A percentile compares a stretch with the other conserved stretches of the same genome.
These are phyloP conservation scores for Graphilbum ipis-grandicollis DNA, from an alignment of 2,329 filamentous ascomycete genomes.

Conservation along the genomic window DNA sequence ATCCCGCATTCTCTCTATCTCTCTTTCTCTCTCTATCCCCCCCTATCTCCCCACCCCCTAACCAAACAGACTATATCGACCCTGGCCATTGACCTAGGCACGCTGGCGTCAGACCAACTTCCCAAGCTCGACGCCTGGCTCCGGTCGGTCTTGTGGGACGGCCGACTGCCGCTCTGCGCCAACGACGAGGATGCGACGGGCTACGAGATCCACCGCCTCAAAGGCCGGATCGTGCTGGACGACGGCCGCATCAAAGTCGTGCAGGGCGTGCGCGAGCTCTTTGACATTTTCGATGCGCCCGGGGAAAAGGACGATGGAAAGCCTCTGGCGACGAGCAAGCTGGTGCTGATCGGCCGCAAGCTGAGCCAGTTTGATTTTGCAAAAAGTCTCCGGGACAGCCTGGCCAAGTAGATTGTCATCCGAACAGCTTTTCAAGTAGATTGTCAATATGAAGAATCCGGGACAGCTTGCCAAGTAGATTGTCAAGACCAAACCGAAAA, in stretches of 20 bases:
- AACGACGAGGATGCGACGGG: conserved; percentile 4
- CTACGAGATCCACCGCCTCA: conserved; percentile 78
- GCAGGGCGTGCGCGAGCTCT: conserved; percentile 84
- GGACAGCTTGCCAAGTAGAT: too few relatives aligned
- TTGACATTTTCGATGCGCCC: conserved; percentile 63
- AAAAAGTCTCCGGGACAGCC: conserved; percentile 17
- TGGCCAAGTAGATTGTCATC: too few relatives aligned
- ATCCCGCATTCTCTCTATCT: background rate
- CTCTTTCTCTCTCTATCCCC: background rate
- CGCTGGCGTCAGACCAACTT: conserved; percentile 39
- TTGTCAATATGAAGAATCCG: background rate
- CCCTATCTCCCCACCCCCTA: background rate
- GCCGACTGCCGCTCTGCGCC: conserved; percentile 30
- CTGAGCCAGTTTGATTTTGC: conserved; percentile 34
- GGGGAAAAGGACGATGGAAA: conserved; percentile 12
- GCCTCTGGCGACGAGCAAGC: conserved; percentile 27
- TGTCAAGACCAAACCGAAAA: too few relatives aligned
- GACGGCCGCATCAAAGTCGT: conserved; percentile 57
- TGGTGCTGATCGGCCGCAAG: conserved; percentile 46
- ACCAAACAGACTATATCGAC: conserved; percentile 60
- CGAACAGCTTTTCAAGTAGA: too few relatives aligned
- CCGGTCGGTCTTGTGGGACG: conserved; percentile 70
- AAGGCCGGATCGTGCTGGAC: conserved; percentile 54
- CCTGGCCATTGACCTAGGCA: conserved; percentile 49
- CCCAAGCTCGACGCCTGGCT: conserved; percentile 63